Base-by-base conservation (phyloP, 2,329 filamentous ascomycete genomes). In the Colletotrichum brevisporum region DNA sequence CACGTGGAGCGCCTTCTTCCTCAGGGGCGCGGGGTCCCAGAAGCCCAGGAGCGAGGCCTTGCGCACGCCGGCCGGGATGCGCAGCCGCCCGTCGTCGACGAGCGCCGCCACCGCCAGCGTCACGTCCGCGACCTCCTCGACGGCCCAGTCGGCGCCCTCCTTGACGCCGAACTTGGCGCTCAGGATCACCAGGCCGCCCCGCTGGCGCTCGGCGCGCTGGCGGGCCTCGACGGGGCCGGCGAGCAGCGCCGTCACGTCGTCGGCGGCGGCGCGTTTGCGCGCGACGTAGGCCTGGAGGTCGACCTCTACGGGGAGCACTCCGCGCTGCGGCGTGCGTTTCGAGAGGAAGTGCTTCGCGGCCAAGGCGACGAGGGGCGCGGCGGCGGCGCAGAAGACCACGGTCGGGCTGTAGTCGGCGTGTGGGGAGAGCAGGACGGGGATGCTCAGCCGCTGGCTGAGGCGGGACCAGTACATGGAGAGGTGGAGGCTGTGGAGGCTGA, bases 1-100 rank as follows among this genome's bases (percentile, higher is more conserved):
- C 16, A 87, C 82, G 53, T 80, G 79, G 55, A 87, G 75, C 43
- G 82, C 78, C 79, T 87, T 87, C 21, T 77, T 78, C 43, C 75
- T 74, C 41, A 74, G 74, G 5, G 84, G 85, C 13, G 80, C 81
- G 16, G 85, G 85, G 63, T 87, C 85, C 82, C 84, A 86, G 74
- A 87, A 87, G 1, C 85, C 85, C 0, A 84, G 76, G 31, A 87
- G 72, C 43, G 80, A 77, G 52, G 78, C 80, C 78, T 86, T 85
- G 58, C 78, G 74, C 59, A 85, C 73, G 0, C 83, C 82, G 3
- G 64, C 63, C 0, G 83, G 83, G 43, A 85, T 83, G 4, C 74
- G 64, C 13, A 86, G 69, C 51, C 73, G 68, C 5, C 78, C 75
- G 3, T 77, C 76, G 63, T 82, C 78, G 41, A 86, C 78, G 43